These are phyloP conservation scores for Solanum gandarillasii DNA, from an alignment of 257 asterid species.

Conservation along the genomic window DNA sequence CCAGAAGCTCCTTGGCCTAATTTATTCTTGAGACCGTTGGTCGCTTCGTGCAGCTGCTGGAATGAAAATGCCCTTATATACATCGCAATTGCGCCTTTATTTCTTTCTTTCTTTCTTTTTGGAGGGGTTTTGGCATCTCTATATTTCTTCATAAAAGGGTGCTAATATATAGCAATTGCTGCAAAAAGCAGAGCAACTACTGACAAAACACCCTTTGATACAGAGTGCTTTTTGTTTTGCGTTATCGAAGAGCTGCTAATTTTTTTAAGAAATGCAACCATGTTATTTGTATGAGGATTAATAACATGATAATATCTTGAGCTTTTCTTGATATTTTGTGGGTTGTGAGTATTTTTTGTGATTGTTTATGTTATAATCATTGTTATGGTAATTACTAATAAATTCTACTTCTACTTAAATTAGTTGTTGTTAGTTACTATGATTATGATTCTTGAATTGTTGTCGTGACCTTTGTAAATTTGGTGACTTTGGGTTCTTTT, in stretches of 20 bases:
- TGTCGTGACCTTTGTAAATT: neutral
- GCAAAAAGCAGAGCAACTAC: neutral
- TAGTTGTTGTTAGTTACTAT: neutral
- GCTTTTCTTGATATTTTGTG: neutral
- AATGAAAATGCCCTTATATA: neutral
- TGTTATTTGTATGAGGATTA: too few species aligned
- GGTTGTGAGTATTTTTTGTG: neutral
- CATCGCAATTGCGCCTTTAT: neutral
- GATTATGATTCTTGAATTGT: neutral
- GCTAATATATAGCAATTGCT: neutral
- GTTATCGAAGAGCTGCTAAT: neutral
- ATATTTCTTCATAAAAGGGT: neutral
- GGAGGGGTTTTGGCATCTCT: neutral
- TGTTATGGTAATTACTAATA: too few species aligned
- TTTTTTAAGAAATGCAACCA: neutral
- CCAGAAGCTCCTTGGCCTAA: constrained; percentile 48
- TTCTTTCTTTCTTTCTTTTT: neutral
- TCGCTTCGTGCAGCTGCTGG: constrained; percentile 36
- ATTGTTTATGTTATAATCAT: neutral
- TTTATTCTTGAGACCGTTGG: constrained; percentile 28
- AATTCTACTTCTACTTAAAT: neutral
- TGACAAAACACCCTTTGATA: neutral
- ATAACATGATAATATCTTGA: neutral
- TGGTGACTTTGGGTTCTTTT: neutral
- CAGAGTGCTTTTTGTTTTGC: neutral